A percentile compares a stretch with the other conserved stretches of the same genome.
Evolutionary conservation across 2,329 filamentous ascomycete genomes (phyloP).

Genomic region (Sporothrix euskadiensis): DNA sequence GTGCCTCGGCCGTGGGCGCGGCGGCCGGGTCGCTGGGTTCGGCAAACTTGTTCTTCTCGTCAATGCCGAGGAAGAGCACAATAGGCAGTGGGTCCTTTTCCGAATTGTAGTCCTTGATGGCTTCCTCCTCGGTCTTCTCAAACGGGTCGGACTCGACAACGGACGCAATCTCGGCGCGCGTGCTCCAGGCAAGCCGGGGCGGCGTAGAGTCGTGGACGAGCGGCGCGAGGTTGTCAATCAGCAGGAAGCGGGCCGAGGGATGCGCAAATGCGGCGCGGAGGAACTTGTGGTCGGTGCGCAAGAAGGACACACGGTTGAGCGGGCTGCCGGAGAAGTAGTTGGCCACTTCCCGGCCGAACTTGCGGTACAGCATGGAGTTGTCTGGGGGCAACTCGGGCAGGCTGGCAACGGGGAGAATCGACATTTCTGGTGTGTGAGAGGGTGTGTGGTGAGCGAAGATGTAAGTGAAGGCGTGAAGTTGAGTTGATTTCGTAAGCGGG

Average conservation of each 20-base stretch:
- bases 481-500: neutral
- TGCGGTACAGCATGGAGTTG: slow-evolving; percentile 69
- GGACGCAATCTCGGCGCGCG: slow-evolving; percentile 66
- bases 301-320: slow-evolving; percentile 76
- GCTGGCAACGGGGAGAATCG: slow-evolving; percentile 29
- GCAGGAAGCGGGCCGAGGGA: slow-evolving; percentile 68
- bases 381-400: slow-evolving; percentile 51
- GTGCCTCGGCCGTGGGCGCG: slow-evolving; percentile 38
- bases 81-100: slow-evolving; percentile 60
- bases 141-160: slow-evolving; percentile 75
- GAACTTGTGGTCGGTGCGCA: slow-evolving; percentile 70
- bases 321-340: slow-evolving; percentile 84
- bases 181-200: slow-evolving; percentile 64
- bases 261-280: slow-evolving; percentile 66
- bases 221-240: slow-evolving; percentile 76
- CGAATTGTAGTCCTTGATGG: slow-evolving; percentile 74
- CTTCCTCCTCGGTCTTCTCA: slow-evolving; percentile 67
- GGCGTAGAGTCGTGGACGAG: slow-evolving; percentile 53
- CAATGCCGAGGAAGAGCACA: slow-evolving; percentile 81
- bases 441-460: neutral
- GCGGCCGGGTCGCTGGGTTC: slow-evolving; percentile 34
- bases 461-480: neutral
- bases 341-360: slow-evolving; percentile 75
- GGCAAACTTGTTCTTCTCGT: slow-evolving; percentile 54
- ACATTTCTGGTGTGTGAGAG: slow-evolving; percentile 11